These are phyloP conservation scores for Daldinia loculata DNA, from an alignment of 495 filamentous ascomycete species.

Conservation along the genomic window DNA sequence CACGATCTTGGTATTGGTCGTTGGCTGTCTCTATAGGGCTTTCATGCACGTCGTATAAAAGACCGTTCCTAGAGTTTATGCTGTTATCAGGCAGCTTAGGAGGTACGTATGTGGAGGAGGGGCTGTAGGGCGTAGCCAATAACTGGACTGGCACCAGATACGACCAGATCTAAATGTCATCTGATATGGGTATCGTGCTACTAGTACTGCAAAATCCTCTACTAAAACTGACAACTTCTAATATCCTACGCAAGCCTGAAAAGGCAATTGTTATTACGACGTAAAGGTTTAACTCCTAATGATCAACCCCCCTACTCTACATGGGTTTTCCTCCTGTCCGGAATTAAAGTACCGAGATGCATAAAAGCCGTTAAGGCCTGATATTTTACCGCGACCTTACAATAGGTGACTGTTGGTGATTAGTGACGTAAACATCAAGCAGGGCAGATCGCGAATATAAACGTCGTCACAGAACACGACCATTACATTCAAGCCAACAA, in stretches of 20 bases:
- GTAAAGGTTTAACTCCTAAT: not conserved
- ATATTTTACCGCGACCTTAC: not conserved
- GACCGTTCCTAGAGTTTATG: too few relatives aligned
- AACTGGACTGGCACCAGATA: not conserved
- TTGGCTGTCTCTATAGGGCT: too few relatives aligned
- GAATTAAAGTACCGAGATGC: slow-evolving; percentile 8
- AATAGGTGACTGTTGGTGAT: not conserved
- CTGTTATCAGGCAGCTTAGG: too few relatives aligned
- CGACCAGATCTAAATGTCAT: not conserved
- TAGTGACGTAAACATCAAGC: not conserved
- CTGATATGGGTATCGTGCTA: not conserved
- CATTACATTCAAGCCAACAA: not conserved
- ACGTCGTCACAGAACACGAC: not conserved
- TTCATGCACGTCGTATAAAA: too few relatives aligned
- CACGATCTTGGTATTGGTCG: too few relatives aligned
- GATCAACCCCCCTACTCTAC: not conserved
- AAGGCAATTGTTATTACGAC: not conserved
- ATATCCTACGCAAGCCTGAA: not conserved
- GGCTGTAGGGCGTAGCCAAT: not conserved
- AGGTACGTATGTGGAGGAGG: not conserved
- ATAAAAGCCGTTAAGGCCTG: not conserved
- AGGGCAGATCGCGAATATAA: not conserved
- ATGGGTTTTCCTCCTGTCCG: not conserved
- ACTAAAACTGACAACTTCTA: not conserved
- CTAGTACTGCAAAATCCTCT: too few relatives aligned